Percentiles rank a stretch among this genome's conserved stretches.
Conservation (phyloP, 169 alveolate species). For the Cryptosporidium viatorum region DNA sequence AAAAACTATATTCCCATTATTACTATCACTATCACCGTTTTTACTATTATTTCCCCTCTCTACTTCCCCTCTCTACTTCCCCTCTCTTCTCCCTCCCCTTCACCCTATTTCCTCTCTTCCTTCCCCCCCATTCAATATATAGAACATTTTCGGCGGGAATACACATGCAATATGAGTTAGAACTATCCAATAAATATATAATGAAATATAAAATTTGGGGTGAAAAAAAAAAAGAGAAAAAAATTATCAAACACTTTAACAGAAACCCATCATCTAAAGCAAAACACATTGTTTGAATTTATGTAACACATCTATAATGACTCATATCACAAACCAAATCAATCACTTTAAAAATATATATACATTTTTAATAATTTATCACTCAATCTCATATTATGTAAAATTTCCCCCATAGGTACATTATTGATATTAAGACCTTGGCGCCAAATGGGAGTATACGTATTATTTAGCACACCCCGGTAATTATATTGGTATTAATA, state of each 20-base stretch:
- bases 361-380: too few species aligned
- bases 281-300: too few species aligned
- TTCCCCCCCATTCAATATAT: neutral
- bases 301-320: too few species aligned
- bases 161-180: neutral
- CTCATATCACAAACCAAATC: neutral
- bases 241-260: too few species aligned
- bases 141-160: neutral
- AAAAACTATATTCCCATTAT: neutral
- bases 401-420: slow-evolving; percentile 5
- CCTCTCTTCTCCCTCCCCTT: neutral
- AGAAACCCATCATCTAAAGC: too few species aligned
- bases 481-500: neutral
- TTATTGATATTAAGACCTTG: slow-evolving; percentile 6
- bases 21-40: neutral
- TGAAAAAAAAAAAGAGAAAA: neutral
- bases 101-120: neutral
- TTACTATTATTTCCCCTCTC: neutral
- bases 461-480: slow-evolving; percentile 51
- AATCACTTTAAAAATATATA: too few species aligned
- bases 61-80: neutral
- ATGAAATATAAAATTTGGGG: neutral
- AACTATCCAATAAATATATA: neutral
- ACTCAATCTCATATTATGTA: too few species aligned
- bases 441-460: slow-evolving; percentile 66